phyloP scores from a whole-genome alignment of 768 basidiomycete species.

The Crassisporium funariophilum region DNA sequence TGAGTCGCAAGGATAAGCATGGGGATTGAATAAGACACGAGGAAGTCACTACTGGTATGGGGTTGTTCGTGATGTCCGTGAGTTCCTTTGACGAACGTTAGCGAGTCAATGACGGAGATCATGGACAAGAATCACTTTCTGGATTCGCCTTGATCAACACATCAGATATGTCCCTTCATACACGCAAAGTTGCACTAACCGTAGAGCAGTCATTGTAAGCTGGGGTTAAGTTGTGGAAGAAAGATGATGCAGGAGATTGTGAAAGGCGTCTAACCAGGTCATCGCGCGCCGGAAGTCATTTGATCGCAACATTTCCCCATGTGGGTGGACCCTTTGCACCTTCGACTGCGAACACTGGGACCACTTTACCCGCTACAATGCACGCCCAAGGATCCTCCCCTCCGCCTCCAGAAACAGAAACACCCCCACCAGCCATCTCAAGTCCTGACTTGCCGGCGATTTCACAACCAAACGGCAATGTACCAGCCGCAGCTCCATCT shows the following conservation, averaged over 20 bases:
- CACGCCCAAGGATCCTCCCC: conserved; percentile 36
- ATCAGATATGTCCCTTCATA: conserved; percentile 19
- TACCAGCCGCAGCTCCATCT: conserved; percentile 26
- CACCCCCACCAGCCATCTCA: conserved; percentile 10
- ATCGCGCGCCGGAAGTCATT: too few relatives aligned
- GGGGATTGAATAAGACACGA: conserved; percentile 10
- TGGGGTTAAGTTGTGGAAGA: too few relatives aligned
- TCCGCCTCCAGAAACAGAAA: conserved; percentile 25
- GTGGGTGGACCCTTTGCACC: too few relatives aligned
- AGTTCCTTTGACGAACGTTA: conserved; percentile 56
- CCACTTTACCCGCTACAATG: too few relatives aligned
- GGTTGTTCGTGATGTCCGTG: conserved; percentile 57
- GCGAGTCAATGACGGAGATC: conserved; percentile 8
- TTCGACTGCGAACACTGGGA: too few relatives aligned
- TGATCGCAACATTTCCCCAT: too few relatives aligned
- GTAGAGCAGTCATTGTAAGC: conserved; percentile 43
- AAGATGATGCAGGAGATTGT: conserved; percentile 7
- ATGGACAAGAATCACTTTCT: conserved; percentile 50
- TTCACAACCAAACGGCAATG: conserved; percentile 8
- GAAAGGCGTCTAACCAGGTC: conserved; percentile 5
- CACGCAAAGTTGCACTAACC: conserved; percentile 30
- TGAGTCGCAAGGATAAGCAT: conserved; percentile 5
- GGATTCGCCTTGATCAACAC: conserved; percentile 59
- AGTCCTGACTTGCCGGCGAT: conserved; percentile 2
- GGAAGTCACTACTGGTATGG: conserved; percentile 54